Evolutionary conservation across 805 yeast genomes (phyloP), one percentile per base, ranked within the genome.

Genomic region (Saturnispora quitensis): DNA sequence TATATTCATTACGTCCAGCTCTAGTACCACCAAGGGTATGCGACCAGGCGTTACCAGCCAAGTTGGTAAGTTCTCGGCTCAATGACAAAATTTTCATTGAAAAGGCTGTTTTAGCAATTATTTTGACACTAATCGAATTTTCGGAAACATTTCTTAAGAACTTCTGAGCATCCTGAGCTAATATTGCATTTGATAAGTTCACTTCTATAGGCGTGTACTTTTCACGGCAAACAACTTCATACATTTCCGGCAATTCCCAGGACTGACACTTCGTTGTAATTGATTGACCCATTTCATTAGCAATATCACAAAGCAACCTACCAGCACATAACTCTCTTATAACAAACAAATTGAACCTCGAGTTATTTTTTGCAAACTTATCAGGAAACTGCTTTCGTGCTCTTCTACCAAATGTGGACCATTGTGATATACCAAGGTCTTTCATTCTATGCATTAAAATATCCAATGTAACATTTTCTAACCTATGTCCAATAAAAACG

Each of bases 41-140:
- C 1, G 95, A 78, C 99, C 99, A 93, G 0, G 97, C 91, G 66
- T 93, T 93, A 60, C 99, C 99, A 1, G 98, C 97, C 55, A 93
- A 73, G 58, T 84, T 86, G 1, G 99, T 93, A 61, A 93, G 73
- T 62, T 90, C 96, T 60, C 88, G 88, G 0, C 98, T 86, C 50
- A 93, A 73, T 2, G 97, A 88, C 50, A 93, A 69, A 53, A 93
- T 83, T 68, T 93, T 98, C 51, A 82, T 80, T 56, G 84, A 75
- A 63, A 89, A 82, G 0, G 96, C 89, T 52, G 93, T 73, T 51
- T 85, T 85, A 2, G 89, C 87, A 17, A 88, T 74, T 46, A 86
- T 81, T 54, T 76, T 72, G 9, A 91, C 86, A 61, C 82, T 82
- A 12, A 70, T 66, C 36, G 78, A 76, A 63, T 82, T 83, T 60